phyloP scores from a whole-genome alignment of 2,329 filamentous ascomycete species.

The Ophiosphaerella herpotricha region DNA sequence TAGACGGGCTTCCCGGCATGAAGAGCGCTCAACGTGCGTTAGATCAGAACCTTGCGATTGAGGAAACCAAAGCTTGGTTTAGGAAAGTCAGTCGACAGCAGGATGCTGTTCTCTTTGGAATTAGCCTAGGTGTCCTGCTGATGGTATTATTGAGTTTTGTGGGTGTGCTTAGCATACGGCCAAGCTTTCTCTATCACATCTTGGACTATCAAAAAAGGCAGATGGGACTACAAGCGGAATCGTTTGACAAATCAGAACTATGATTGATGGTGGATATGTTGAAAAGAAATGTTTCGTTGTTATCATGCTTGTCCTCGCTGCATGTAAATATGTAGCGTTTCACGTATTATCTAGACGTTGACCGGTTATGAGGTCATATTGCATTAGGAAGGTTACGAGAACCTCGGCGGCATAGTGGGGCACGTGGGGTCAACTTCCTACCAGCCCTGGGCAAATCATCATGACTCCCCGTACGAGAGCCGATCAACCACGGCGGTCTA shows the following conservation, averaged over 20 bases:
- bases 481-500: too few species aligned
- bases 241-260: slow-evolving; percentile 13
- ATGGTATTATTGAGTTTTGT: slow-evolving; percentile 25
- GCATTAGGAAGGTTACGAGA: not conserved
- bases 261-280: not conserved
- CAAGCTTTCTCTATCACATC: slow-evolving; percentile 24
- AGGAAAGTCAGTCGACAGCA: slow-evolving; percentile 30
- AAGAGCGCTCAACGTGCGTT: slow-evolving; percentile 54
- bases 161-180: slow-evolving; percentile 21
- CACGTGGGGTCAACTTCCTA: too few species aligned
- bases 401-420: too few species aligned
- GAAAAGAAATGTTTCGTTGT: not conserved
- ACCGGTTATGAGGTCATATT: not conserved
- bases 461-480: too few species aligned
- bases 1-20: slow-evolving; percentile 32
- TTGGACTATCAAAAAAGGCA: slow-evolving; percentile 30
- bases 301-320: too few species aligned
- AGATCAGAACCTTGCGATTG: slow-evolving; percentile 52
- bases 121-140: slow-evolving; percentile 23
- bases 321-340: too few species aligned
- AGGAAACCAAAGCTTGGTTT: slow-evolving; percentile 43
- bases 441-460: too few species aligned
- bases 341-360: too few species aligned
- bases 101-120: slow-evolving; percentile 25
- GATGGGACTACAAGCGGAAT: slow-evolving; percentile 20